phyloP scores from a whole-genome alignment of 2,329 filamentous ascomycete genomes.

The Exophiala viscosa region DNA sequence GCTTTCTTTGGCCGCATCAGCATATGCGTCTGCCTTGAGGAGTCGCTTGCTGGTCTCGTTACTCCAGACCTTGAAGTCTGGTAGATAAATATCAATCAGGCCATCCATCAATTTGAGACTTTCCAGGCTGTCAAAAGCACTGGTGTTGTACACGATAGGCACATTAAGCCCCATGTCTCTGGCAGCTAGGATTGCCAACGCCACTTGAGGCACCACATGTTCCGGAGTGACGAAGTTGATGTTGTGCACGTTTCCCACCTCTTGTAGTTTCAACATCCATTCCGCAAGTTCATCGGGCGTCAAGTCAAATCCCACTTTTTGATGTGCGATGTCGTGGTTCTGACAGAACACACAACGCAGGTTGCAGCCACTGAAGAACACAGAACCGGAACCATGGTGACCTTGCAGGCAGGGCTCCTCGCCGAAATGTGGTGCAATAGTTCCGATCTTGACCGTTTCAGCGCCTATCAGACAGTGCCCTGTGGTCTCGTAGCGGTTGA shows the following conservation, averaged over 20 bases:
- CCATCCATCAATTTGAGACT: constrained; percentile 72
- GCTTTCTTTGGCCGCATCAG: constrained; percentile 67
- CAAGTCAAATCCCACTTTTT: constrained; percentile 74
- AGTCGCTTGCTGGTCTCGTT: constrained; percentile 62
- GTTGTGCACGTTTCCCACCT: constrained; percentile 78
- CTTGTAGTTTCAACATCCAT: constrained; percentile 80
- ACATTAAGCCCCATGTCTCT: constrained; percentile 64
- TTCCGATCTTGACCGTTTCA: constrained; percentile 72
- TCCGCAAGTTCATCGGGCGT: constrained; percentile 73
- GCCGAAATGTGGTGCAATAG: constrained; percentile 80
- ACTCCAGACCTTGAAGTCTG: constrained; percentile 82
- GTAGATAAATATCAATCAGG: constrained; percentile 80
- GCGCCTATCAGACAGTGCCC: constrained; percentile 74
- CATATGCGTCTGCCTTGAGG: constrained; percentile 75
- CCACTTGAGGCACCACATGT: constrained; percentile 81
- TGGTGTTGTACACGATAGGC: constrained; percentile 82
- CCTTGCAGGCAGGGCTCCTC: constrained; percentile 82
- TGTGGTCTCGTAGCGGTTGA: constrained; percentile 76
- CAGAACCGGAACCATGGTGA: constrained; percentile 72
- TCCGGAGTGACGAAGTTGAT: constrained; percentile 86
- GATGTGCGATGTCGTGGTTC: constrained; percentile 79
- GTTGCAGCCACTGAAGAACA: constrained; percentile 78
- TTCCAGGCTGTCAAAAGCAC: constrained; percentile 70
- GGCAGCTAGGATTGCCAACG: constrained; percentile 69
- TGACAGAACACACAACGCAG: constrained; percentile 71